Evolutionary conservation across 2,329 filamentous ascomycete species (phyloP), one percentile per base, ranked within the genome.

Genomic region (Fusarium floridanum): DNA sequence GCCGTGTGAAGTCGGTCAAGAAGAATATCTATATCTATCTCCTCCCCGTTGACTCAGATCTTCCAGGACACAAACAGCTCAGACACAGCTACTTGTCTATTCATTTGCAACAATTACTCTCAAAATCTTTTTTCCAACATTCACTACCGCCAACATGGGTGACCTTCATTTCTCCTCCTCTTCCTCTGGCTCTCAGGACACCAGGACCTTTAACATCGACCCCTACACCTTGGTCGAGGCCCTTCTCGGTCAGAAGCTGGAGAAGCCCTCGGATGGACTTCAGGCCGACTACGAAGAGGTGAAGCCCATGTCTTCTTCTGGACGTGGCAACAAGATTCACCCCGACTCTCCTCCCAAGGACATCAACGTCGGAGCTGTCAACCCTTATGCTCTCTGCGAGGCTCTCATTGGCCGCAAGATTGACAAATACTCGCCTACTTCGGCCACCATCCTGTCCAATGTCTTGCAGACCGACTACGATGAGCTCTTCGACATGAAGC

Each of bases 391-490:
- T 20, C 80, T 86, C 14, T 83, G 82, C 5, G 85, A 86, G 79
- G 83, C 84, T 24, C 80, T 86, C 62, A 76, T 86, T 34, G 84
- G 84, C 66, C 82, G 84, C 64, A 82, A 79, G 63, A 79, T 86
- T 22, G 82, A 86, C 73, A 79, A 80, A n/a, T 71, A 76, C 55
- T 83, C 82, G 32, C 76, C 81, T 22, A 77, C 77, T 22, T 77
- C 81, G 0, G 77, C 81, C 24, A 75, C 77, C 16, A 80, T 87
- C 66, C 73, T 87, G 32, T 81, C 83, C 56, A 83, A 84, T 60
- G 81, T 85, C 34, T 81, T 86, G 27, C 84, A 86, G 78, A 86
- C 84, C 20, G 84, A 86, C 76, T 86, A 86, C 64, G 83, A 86
- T 57, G 85, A 86, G 78, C 83, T 86, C 50, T 86, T 86, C 61